A percentile compares a stretch with the other conserved stretches of the same genome.
These are phyloP conservation scores for Dacryopinax spathularia DNA, from an alignment of 768 basidiomycete genomes.

Conservation along the genomic window DNA sequence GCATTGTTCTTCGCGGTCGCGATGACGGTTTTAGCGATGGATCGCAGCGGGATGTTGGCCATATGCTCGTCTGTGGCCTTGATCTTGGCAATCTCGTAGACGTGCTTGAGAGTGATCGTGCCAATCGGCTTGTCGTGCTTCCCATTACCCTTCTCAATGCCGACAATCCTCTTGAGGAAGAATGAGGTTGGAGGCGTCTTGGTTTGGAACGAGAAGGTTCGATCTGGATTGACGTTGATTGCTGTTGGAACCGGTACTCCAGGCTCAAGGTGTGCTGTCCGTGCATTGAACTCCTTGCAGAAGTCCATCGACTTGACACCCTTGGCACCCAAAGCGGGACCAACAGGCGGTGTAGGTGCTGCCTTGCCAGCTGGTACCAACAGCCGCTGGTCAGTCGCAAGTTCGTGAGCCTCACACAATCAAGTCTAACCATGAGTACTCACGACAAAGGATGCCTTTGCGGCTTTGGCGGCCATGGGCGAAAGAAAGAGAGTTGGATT, in stretches of 20 bases:
- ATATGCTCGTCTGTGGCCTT: slow-evolving; percentile 83
- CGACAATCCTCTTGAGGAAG: slow-evolving; percentile 81
- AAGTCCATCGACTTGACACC: slow-evolving; percentile 99
- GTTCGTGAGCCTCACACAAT: slow-evolving; percentile 10
- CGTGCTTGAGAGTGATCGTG: slow-evolving; percentile 85
- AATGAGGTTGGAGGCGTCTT: slow-evolving; percentile 84
- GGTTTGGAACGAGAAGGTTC: slow-evolving; percentile 82
- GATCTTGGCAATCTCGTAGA: slow-evolving; percentile 97
- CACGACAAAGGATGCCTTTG: slow-evolving; percentile 64
- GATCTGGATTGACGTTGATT: slow-evolving; percentile 87
- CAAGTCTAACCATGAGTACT: slow-evolving; percentile 26
- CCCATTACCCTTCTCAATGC: slow-evolving; percentile 79
- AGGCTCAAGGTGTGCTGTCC: slow-evolving; percentile 71
- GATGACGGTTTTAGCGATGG: slow-evolving; percentile 74
- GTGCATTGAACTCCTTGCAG: slow-evolving; percentile 99
- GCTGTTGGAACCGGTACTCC: slow-evolving; percentile 83
- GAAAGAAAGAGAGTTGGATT: slow-evolving; percentile 25
- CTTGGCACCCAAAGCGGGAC: slow-evolving; percentile 91
- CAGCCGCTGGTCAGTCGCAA: slow-evolving; percentile 42
- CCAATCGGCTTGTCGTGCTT: slow-evolving; percentile 54
- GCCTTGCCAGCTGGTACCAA: slow-evolving; percentile 88
- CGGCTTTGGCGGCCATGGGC: slow-evolving; percentile 52
- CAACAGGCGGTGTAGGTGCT: slow-evolving; percentile 88
- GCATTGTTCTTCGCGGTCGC: slow-evolving; percentile 83
- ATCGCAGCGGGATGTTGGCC: slow-evolving; percentile 73